These are phyloP conservation scores for Cryphonectria radicalis DNA, from an alignment of 2,329 filamentous ascomycete species.

Conservation along the genomic window DNA sequence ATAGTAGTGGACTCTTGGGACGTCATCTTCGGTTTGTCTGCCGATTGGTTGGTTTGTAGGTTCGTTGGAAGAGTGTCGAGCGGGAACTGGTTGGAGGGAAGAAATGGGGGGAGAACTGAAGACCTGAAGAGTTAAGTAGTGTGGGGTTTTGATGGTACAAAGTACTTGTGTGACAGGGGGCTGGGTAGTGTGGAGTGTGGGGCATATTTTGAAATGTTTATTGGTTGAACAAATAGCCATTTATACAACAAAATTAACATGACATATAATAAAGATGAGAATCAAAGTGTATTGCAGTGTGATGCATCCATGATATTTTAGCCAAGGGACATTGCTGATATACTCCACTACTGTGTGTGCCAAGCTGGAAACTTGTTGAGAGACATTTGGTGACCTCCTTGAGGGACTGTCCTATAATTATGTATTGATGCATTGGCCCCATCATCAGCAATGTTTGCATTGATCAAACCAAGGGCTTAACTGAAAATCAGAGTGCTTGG, in stretches of 20 bases:
- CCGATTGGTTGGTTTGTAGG: neutral
- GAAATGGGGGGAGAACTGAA: neutral
- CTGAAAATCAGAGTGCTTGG: too few relatives aligned
- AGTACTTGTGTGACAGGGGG: neutral
- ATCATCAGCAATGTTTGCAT: too few relatives aligned
- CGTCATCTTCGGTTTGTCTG: conserved; percentile 1
- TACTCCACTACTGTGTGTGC: neutral
- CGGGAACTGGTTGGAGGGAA: neutral
- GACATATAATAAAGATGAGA: neutral
- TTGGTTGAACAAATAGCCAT: neutral
- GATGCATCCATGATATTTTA: too few relatives aligned
- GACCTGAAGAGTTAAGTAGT: neutral
- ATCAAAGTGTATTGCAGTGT: neutral
- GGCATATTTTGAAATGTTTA: neutral
- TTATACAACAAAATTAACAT: neutral
- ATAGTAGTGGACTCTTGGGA: neutral
- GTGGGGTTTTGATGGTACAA: neutral
- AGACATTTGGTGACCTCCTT: too few relatives aligned
- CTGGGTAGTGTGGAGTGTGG: neutral
- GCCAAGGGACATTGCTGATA: neutral
- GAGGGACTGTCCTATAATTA: too few relatives aligned
- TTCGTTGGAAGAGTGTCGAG: neutral
- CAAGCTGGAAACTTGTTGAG: neutral
- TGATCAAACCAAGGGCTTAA: too few relatives aligned
- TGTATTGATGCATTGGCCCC: too few relatives aligned